phyloP scores from a whole-genome alignment of 495 filamentous ascomycete genomes.

The Evernia prunastri region DNA sequence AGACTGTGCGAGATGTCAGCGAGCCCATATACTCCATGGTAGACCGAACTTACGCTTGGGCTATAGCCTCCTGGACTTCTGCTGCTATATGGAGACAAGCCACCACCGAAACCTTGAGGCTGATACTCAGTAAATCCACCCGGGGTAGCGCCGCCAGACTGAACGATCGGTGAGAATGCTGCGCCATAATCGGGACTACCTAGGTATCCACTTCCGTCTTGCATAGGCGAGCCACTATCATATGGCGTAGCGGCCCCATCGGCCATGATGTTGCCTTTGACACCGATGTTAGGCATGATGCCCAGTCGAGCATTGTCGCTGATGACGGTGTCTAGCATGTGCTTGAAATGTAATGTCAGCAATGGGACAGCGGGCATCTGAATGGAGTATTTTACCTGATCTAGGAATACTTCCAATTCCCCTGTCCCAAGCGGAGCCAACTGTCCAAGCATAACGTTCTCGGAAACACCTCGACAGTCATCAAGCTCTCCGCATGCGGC shows the following conservation, averaged over 20 bases:
- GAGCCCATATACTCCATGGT: background rate
- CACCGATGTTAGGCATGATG: constrained; percentile 66
- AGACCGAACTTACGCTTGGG: constrained; percentile 44
- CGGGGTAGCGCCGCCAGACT: constrained; percentile 65
- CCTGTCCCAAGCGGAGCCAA: constrained; percentile 94
- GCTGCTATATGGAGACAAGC: constrained; percentile 61
- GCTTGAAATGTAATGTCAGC: constrained; percentile 25
- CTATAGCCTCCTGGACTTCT: constrained; percentile 65
- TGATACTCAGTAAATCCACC: constrained; percentile 65
- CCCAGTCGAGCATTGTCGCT: constrained; percentile 79
- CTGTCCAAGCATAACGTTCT: constrained; percentile 98
- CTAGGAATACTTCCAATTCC: constrained; percentile 84
- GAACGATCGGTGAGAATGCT: constrained; percentile 82
- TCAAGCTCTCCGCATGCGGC: constrained; percentile 91
- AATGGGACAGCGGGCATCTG: background rate
- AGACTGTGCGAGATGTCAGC: constrained; percentile 34
- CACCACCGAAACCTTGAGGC: constrained; percentile 45
- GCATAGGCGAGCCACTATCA: constrained; percentile 82
- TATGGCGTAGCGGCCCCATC: constrained; percentile 93
- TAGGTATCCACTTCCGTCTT: constrained; percentile 61
- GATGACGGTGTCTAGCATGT: constrained; percentile 90
- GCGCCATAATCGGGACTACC: constrained; percentile 74
- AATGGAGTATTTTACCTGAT: constrained; percentile 44
- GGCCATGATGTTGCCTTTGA: constrained; percentile 59
- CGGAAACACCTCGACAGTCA: constrained; percentile 94